Base-by-base conservation (phyloP, 495 filamentous ascomycete genomes). In the Entonaema liquescens region DNA sequence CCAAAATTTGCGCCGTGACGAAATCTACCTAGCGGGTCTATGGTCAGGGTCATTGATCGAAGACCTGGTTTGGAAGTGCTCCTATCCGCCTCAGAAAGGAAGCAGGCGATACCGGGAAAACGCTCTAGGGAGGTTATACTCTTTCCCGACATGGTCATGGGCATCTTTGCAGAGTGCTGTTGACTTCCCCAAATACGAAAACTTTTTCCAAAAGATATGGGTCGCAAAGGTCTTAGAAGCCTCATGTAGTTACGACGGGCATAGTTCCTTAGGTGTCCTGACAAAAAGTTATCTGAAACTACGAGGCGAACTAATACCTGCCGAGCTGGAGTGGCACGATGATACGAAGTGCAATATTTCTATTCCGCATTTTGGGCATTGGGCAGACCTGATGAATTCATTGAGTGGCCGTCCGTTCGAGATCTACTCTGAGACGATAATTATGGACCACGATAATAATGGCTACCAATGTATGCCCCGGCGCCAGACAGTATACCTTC, bases 141-240 rank as follows among this genome's bases (percentile, higher is more conserved):
- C 13, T 28, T 31, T 54, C 7, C 62, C 52, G 15, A 65, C 52
- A 49, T 65, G 62, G 62, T 57, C 62, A 9, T 57, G 62, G 62
- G 38, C 62, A n/a, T 65, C 62, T 50, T 3, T 65, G 17, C 52
- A 33, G 38, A 15, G 61, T 8, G 12, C 0, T 23, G 42, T 47
- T 47, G 17, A 47, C 17, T 47, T 47, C 12, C 17, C 17, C 42
- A n/a, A 3, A 17, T 7, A 3, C 12, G 17, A 2, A 23, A 0
- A 0, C 17, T 11, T 1, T 21, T 12, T 11, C 1, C 1, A 23
- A 47, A 21, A 17, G 3, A 3, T 23, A 1, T 0, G n/a, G 12
- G 6, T 49, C 5, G 50, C 17, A 1, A 5, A 25, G n/a, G 17
- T 65, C 5, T 17, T 31, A 17, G 17, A 49, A 5, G 50, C 52